Evolutionary conservation across 2,329 filamentous ascomycete genomes (phyloP).

Genomic region (Fusarium dimerum): DNA sequence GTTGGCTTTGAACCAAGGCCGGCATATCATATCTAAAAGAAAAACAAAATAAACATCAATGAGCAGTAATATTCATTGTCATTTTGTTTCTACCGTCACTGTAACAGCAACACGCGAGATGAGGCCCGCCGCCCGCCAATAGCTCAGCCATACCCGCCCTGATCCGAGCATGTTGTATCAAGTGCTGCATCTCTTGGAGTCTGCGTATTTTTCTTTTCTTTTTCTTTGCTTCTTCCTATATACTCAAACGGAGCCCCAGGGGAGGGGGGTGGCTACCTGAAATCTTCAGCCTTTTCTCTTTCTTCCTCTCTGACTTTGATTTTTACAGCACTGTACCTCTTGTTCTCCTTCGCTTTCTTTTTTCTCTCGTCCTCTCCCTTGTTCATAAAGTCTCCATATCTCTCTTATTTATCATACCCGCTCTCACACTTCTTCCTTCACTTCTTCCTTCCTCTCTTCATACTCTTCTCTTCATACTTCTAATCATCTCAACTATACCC

Average conservation of each 20-base stretch:
- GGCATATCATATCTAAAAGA: no score
- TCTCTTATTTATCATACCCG: conserved; percentile 14
- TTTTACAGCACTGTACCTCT: no score
- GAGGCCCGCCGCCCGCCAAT: conserved; percentile 29
- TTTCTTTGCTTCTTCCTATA: conserved; percentile 24
- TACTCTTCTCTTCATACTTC: neutral
- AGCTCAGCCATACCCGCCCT: conserved; percentile 24
- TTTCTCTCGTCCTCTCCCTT: conserved; percentile 15
- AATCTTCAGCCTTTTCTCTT: conserved; percentile 21
- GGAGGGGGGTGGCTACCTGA: conserved; percentile 20
- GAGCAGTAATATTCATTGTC: no score
- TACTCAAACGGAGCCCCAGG: conserved; percentile 16
- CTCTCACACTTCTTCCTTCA: conserved; percentile 4
- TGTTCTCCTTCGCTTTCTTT: no score
- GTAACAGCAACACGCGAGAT: conserved; percentile 21
- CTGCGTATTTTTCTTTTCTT: conserved; percentile 15
- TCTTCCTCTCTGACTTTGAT: no score
- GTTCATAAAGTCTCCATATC: conserved; percentile 13
- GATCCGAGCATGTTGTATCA: conserved; percentile 22
- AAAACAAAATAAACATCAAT: no score
- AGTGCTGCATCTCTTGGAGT: conserved; percentile 16
- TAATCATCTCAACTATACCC: neutral
- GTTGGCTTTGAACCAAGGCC: no score
- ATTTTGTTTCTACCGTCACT: neutral
- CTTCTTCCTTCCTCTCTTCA: neutral